Conservation (phyloP, 169 alveolate species). For the Amoebophrya sp. region DNA sequence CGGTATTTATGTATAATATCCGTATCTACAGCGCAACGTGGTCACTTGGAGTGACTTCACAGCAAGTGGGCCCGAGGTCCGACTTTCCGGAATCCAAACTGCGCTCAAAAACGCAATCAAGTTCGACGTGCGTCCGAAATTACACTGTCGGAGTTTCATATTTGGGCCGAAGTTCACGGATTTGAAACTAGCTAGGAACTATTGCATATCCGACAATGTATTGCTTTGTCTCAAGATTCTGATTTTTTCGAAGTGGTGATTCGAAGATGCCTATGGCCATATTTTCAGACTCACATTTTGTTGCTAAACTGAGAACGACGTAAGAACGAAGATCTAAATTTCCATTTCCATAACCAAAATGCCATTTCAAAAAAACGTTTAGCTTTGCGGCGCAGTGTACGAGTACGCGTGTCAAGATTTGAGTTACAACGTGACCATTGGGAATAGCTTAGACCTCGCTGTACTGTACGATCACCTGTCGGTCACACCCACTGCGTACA, state of each 20-base stretch:
- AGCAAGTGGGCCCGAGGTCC: not conserved
- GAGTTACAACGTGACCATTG: not conserved
- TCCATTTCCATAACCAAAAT: too few species aligned
- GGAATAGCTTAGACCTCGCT: not conserved
- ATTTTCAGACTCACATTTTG: too few species aligned
- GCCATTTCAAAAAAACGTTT: not conserved
- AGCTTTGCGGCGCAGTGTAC: slow-evolving; percentile 23
- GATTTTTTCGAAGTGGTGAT: too few species aligned
- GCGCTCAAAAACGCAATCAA: not conserved
- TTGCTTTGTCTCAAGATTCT: too few species aligned
- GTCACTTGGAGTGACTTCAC: not conserved
- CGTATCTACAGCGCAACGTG: not conserved
- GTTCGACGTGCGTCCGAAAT: not conserved
- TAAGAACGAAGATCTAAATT: too few species aligned
- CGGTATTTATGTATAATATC: too few species aligned
- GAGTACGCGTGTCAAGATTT: not conserved
- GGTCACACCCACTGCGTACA: not conserved
- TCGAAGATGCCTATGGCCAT: too few species aligned
- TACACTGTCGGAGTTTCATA: not conserved
- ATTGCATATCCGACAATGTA: not conserved
- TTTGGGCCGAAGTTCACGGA: not conserved
- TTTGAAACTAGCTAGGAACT: not conserved
- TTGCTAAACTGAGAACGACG: too few species aligned
- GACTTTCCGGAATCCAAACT: not conserved
- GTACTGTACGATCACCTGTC: not conserved